phyloP scores from a whole-genome alignment of 257 asterid genomes.

The Solanum gracilifrons region DNA sequence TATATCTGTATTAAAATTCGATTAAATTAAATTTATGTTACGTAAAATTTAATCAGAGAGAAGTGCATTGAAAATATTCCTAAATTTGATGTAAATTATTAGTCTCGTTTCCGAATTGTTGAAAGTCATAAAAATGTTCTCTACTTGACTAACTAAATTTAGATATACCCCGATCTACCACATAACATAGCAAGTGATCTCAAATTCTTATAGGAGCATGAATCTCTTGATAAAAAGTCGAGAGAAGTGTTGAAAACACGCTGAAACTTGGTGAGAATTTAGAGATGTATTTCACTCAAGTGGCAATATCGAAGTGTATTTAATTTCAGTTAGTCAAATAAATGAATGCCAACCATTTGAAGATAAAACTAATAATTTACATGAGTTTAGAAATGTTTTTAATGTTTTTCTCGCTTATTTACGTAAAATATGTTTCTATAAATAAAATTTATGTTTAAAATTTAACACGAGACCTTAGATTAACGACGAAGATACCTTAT shows the following conservation, averaged over 20 bases:
- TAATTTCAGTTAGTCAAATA: too few relatives aligned
- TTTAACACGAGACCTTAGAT: accelerated
- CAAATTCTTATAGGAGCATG: neutral
- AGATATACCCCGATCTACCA: accelerated
- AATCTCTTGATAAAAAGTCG: too few relatives aligned
- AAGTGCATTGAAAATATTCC: too few relatives aligned
- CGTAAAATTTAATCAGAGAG: neutral
- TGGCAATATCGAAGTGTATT: too few relatives aligned
- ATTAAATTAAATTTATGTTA: neutral
- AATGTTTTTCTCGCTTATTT: too few relatives aligned
- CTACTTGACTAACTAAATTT: too few relatives aligned
- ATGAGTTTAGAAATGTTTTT: accelerated
- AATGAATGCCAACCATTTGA: too few relatives aligned
- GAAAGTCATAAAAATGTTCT: neutral
- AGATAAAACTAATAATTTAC: too few relatives aligned
- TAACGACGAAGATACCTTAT: neutral
- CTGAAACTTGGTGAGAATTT: too few relatives aligned
- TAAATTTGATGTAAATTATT: too few relatives aligned
- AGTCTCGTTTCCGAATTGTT: accelerated
- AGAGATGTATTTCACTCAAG: too few relatives aligned
- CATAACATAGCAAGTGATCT: neutral
- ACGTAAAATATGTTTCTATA: neutral
- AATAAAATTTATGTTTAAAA: neutral
- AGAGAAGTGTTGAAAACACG: neutral
- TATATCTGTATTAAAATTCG: accelerated